Percentiles rank a stretch among this genome's conserved stretches.
These are phyloP conservation scores for Barnettozyma hawaiiensis DNA, from an alignment of 1,139 yeast genomes.

Conservation along the genomic window DNA sequence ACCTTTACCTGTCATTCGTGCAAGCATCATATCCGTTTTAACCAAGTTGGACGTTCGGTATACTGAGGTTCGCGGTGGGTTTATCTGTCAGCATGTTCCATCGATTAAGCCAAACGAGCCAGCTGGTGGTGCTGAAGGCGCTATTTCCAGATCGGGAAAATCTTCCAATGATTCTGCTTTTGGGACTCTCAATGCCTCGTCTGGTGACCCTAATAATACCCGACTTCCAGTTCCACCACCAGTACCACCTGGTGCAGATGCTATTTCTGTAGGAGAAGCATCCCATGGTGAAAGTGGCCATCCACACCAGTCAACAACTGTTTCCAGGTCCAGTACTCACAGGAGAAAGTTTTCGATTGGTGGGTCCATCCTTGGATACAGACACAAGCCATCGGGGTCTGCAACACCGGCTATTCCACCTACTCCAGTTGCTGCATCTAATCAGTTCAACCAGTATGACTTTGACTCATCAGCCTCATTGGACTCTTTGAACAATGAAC, in stretches of 20 bases:
- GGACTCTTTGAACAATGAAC: slow-evolving; percentile 40
- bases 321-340: slow-evolving; percentile 35
- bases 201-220: slow-evolving; percentile 2
- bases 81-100: slow-evolving; percentile 67
- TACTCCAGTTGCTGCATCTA: slow-evolving; percentile 41
- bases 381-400: slow-evolving; percentile 21
- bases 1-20: slow-evolving; percentile 82
- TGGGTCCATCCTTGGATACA: slow-evolving; percentile 31
- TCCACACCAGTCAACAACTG: slow-evolving; percentile 16
- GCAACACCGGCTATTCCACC: slow-evolving; percentile 23
- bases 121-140: slow-evolving; percentile 2
- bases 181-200: background rate
- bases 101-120: slow-evolving; percentile 20
- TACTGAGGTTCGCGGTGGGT: slow-evolving; percentile 92
- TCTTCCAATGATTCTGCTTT: slow-evolving; percentile 11
- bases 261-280: slow-evolving; percentile 10
- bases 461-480: slow-evolving; percentile 53
- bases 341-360: slow-evolving; percentile 63
- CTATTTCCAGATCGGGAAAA: slow-evolving; percentile 10
- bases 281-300: slow-evolving; percentile 14
- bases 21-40: slow-evolving; percentile 75
- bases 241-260: slow-evolving; percentile 5
- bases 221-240: background rate
- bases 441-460: slow-evolving; percentile 24
- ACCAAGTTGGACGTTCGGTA: slow-evolving; percentile 73